These are phyloP conservation scores for Phytopythium oedochilum DNA, from an alignment of 352 stramenopile species.

Conservation along the genomic window DNA sequence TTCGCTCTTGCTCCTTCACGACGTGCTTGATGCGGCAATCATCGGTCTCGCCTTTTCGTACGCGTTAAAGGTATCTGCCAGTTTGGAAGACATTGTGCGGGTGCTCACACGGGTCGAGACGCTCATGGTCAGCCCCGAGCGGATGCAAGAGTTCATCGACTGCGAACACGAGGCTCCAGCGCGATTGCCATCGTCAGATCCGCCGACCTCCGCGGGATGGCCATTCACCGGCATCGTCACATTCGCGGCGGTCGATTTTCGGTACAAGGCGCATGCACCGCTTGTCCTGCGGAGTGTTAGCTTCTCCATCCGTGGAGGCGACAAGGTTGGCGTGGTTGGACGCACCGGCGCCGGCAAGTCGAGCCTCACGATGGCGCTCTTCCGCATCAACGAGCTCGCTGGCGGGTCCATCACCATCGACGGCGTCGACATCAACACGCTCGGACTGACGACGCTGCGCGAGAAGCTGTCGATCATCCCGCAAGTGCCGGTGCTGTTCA, in stretches of 20 bases:
- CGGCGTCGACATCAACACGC: conserved; percentile 66
- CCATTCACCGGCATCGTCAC: conserved; percentile 62
- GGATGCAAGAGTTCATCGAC: conserved; percentile 87
- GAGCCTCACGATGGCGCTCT: conserved; percentile 82
- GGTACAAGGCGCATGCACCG: conserved; percentile 78
- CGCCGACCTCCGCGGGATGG: conserved; percentile 55
- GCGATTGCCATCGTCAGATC: conserved; percentile 31
- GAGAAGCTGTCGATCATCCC: conserved; percentile 91
- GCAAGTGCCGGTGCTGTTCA: conserved; percentile 91
- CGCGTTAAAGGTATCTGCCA: conserved; percentile 81
- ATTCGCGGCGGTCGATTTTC: conserved; percentile 83
- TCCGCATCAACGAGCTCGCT: conserved; percentile 85
- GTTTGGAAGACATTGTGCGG: conserved; percentile 79
- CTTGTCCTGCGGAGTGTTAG: conserved; percentile 38
- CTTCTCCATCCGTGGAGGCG: conserved; percentile 19
- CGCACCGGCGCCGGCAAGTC: conserved; percentile 87
- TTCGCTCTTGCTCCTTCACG: conserved; percentile 42
- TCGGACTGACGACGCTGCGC: conserved; percentile 80
- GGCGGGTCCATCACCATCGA: conserved; percentile 86
- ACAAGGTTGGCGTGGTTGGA: conserved; percentile 88
- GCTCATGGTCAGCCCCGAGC: conserved; percentile 89
- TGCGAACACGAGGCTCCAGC: conserved; percentile 32
- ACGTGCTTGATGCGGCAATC: conserved; percentile 41
- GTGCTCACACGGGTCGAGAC: conserved; percentile 37
- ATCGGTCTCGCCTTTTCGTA: conserved; percentile 89